These are phyloP conservation scores for Alternaria rosae DNA, from an alignment of 2,329 filamentous ascomycete species.

Conservation along the genomic window DNA sequence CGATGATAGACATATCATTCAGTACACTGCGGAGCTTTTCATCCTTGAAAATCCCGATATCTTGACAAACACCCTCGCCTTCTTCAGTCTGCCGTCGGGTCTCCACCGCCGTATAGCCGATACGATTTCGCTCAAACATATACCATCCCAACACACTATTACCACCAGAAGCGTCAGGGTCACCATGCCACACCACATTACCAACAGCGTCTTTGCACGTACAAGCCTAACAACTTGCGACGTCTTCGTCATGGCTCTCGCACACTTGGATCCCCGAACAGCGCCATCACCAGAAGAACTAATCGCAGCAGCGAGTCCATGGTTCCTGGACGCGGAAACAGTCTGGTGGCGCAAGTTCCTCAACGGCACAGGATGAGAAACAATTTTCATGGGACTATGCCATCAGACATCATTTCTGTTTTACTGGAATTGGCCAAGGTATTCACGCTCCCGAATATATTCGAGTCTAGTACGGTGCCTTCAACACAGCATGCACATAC, in stretches of 20 bases:
- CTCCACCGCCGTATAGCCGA: neutral
- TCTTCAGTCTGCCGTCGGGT: neutral
- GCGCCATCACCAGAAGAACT: conserved; percentile 41
- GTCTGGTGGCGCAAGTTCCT: conserved; percentile 43
- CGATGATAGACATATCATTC: neutral
- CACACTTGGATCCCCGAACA: conserved; percentile 26
- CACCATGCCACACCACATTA: conserved; percentile 39
- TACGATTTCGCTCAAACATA: neutral
- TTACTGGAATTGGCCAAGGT: neutral
- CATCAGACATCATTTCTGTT: no score
- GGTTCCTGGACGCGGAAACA: conserved; percentile 45
- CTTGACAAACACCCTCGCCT: neutral
- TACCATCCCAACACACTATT: neutral
- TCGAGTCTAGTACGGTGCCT: conserved; percentile 47
- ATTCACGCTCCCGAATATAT: fast-evolving
- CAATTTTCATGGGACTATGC: neutral
- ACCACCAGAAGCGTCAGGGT: neutral
- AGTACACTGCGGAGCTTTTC: neutral
- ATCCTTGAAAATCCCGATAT: neutral
- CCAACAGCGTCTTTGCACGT: conserved; percentile 38
- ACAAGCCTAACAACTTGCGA: conserved; percentile 46
- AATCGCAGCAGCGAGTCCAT: conserved; percentile 39
- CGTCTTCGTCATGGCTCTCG: conserved; percentile 42
- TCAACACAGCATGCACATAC: conserved; percentile 50
- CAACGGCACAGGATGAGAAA: conserved; percentile 56